Evolutionary conservation across 2,329 filamentous ascomycete genomes (phyloP), one percentile per base, ranked within the genome.

Genomic region (Calcarisporium arbuscula): DNA sequence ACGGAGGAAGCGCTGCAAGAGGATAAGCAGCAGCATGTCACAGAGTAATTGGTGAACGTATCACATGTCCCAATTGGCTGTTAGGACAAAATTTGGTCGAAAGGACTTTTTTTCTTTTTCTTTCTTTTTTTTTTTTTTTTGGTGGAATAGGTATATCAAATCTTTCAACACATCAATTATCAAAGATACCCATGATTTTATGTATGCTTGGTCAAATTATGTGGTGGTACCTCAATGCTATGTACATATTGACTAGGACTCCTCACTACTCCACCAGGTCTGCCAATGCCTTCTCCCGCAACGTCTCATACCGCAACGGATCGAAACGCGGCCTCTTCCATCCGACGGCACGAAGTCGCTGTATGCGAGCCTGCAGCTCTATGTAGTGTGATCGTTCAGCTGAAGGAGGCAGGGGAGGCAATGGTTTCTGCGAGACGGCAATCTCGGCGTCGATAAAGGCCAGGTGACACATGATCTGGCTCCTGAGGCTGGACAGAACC

Each of bases 291-390:
- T 57, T 62, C 45, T 71, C 68, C 11, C 70, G 58, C 8, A 78
- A 57, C 15, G 62, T 61, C 49, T 74, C 67, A 47, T 79, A 78
- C 23, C 69, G 62, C 28, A 57, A 52, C 6, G 58, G 56, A 41
- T 79, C 68, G 43, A 79, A 79, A 16, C 74, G 65, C 44, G 67
- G 67, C 19, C 74, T 58, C 47, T 64, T 65, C 74, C 74, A 78
- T 3, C 72, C 72, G 32, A 48, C 61, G n/a, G 64, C 64, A 15
- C 71, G 65, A 9, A 79, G 54, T 8, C 67, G 62, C 53, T 74
- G 70, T 43, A 78, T 76, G 17, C 74, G 64, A 6, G 67, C 61
- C 38, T 62, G 59, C 4, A 74, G 54, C 21, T 73, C 68, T 14
- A 62, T 46, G 3, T 47, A 45, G 14, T 59, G 58, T 35, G 57